Percentiles rank a stretch among this genome's conserved stretches.
These are phyloP conservation scores for Boeremia exigua DNA, from an alignment of 2,329 filamentous ascomycete genomes.

Conservation along the genomic window DNA sequence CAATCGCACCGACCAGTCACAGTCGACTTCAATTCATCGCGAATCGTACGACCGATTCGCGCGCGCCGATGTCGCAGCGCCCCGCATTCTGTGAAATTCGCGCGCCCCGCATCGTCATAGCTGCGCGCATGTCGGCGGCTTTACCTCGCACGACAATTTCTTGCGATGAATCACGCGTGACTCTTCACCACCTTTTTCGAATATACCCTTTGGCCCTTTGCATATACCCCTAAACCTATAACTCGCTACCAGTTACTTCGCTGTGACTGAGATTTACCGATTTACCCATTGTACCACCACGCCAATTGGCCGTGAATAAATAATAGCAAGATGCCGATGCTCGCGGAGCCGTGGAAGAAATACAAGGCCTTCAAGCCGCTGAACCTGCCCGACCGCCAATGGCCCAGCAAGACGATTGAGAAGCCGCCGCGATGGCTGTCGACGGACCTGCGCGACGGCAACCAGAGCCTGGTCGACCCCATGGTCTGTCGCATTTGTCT, in stretches of 20 bases:
- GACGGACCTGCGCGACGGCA: conserved; percentile 88
- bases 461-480: conserved; percentile 90
- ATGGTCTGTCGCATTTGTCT: conserved; percentile 67
- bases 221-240: conserved; percentile 1
- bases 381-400: conserved; percentile 74
- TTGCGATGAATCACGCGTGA: conserved; percentile 15
- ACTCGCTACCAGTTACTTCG: conserved; percentile 6
- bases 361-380: conserved; percentile 74
- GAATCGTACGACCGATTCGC: too few species aligned
- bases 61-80: conserved; percentile 7
- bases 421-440: conserved; percentile 91
- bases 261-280: conserved; percentile 6
- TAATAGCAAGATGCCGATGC: conserved; percentile 55
- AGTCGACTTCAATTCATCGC: too few species aligned
- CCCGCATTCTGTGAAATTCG: conserved; percentile 14
- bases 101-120: conserved; percentile 19
- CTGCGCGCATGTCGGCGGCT: conserved; percentile 11
- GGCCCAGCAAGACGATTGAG: conserved; percentile 81
- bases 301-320: conserved; percentile 4
- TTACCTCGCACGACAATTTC: conserved; percentile 14
- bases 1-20: too few species aligned
- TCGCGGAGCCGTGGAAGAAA: conserved; percentile 77
- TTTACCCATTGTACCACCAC: too few species aligned
- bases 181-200: not conserved
- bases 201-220: not conserved